Conservation (phyloP, 306 rosid genomes). For the Vigna angularis region DNA sequence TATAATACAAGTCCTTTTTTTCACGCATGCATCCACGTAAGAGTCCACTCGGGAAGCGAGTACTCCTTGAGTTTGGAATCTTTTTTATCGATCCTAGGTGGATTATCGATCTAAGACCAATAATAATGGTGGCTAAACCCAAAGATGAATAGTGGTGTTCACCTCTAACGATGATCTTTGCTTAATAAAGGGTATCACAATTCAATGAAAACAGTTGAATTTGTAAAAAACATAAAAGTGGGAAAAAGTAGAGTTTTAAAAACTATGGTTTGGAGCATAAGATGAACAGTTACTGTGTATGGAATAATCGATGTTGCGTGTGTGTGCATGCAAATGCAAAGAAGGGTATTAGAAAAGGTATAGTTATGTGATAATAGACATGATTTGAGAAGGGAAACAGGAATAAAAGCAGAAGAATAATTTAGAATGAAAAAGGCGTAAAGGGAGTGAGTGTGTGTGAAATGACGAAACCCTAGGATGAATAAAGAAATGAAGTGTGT, state of each 20-base stretch:
- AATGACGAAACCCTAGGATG: constrained; percentile 40
- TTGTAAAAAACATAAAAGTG: background rate
- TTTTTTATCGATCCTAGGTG: constrained; percentile 57
- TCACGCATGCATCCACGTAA: constrained; percentile 33
- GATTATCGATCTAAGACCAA: constrained; percentile 40
- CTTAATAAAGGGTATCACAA: background rate
- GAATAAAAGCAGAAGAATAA: background rate
- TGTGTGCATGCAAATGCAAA: constrained; percentile 1
- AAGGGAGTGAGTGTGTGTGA: constrained; percentile 23
- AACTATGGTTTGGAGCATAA: background rate
- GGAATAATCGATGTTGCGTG: constrained; percentile 18
- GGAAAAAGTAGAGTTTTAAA: background rate
- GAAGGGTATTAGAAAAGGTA: background rate
- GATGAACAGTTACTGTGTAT: constrained; percentile 1
- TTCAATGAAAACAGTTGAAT: background rate
- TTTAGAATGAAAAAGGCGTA: constrained; percentile 3
- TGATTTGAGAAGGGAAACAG: constrained; percentile 26
- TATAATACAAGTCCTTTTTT: constrained; percentile 2
- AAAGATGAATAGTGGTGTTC: constrained; percentile 13
- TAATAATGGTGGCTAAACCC: constrained; percentile 34
- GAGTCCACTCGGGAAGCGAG: constrained; percentile 47
- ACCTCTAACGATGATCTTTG: constrained; percentile 7
- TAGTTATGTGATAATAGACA: background rate
- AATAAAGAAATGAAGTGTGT: background rate
- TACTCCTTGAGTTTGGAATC: constrained; percentile 45